phyloP scores from a whole-genome alignment of 2,329 filamentous ascomycete genomes.

The Chaetomium olivaceum region DNA sequence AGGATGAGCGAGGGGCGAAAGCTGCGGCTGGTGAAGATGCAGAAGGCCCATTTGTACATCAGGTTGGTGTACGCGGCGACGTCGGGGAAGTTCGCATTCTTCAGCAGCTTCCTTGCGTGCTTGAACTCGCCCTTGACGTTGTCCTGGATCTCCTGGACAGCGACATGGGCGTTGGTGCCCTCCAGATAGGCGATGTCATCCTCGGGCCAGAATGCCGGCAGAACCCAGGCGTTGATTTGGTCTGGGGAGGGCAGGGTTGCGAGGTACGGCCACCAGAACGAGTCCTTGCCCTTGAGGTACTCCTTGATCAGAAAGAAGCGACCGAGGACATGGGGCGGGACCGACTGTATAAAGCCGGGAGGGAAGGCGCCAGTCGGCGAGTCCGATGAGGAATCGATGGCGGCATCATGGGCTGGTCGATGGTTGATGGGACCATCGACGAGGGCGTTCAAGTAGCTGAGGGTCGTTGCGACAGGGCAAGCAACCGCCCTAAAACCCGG shows the following conservation, averaged over 20 bases:
- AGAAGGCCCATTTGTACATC: constrained; percentile 65
- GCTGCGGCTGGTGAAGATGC: constrained; percentile 65
- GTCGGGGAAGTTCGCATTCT: constrained; percentile 32
- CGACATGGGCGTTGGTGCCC: constrained; percentile 55
- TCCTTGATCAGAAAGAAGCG: constrained; percentile 71
- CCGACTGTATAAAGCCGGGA: constrained; percentile 48
- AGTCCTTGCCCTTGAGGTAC: constrained; percentile 57
- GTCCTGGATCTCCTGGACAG: constrained; percentile 49
- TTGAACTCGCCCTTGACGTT: constrained; percentile 51
- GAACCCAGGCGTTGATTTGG: constrained; percentile 50
- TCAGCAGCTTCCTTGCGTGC: constrained; percentile 44
- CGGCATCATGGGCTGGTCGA: constrained; percentile 39
- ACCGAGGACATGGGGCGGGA: constrained; percentile 60
- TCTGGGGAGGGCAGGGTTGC: constrained; percentile 63
- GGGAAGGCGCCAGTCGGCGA: constrained; percentile 45
- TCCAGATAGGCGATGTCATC: constrained; percentile 59
- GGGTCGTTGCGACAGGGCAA: constrained; percentile 53
- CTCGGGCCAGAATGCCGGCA: constrained; percentile 64
- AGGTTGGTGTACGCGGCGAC: constrained; percentile 45
- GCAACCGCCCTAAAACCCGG: constrained; percentile 50
- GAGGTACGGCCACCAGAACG: constrained; percentile 71
- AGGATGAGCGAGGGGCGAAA: constrained; percentile 63
- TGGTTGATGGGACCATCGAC: constrained; percentile 35
- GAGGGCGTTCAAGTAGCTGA: constrained; percentile 62
- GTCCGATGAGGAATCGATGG: constrained; percentile 24